Evolutionary conservation across 1,139 yeast species (phyloP), one percentile per base, ranked within the genome.

Genomic region (Debaryomycetaceae sp.): DNA sequence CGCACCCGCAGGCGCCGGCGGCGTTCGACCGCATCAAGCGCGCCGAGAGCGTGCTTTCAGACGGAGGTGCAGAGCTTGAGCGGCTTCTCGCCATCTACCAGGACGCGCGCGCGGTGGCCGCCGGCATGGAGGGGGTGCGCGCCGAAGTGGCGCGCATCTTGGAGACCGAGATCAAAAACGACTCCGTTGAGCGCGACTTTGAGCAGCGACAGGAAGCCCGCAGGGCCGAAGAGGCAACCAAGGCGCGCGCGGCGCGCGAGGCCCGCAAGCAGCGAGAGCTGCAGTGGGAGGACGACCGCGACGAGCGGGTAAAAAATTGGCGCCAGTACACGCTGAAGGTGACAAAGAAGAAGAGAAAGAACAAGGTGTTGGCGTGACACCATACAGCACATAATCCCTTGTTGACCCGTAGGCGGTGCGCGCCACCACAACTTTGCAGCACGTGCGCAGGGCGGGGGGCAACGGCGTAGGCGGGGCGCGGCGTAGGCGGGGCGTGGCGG

Each of bases 231-330:
- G 51, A 42, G 18, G 14, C 24, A n/a, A 16, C 23, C 9, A 18
- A 23, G 15, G 17, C 20, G 14, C 20, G 32, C 12, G 51, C 58
- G 44, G 69, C 68, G 40, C 46, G 65, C 32, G 58, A 63, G 29
- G 41, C 52, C 25, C 61, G 65, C 38, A 54, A 57, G 30, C 59
- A 67, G 36, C 41, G 61, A 38, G 73, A 71, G 27, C 52, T 64
- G 34, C 61, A 63, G 19, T 81, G 89, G 89, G 88, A 79, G 44
- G 75, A 71, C 33, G 67, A 66, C 12, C 41, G 86, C 32, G 86
- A 78, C 32, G 52, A 53, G 3, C 54, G 89, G 27, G 85, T 81
- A 6, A 56, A 58, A 14, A 75, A 63, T 45, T 81, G 89, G 89
- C 56, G 86, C 32, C 55, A 52, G 6, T 81, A 72, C 46, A 54